Base-by-base conservation (phyloP, 164 flowering plant species). In the Liquidambar formosana region DNA sequence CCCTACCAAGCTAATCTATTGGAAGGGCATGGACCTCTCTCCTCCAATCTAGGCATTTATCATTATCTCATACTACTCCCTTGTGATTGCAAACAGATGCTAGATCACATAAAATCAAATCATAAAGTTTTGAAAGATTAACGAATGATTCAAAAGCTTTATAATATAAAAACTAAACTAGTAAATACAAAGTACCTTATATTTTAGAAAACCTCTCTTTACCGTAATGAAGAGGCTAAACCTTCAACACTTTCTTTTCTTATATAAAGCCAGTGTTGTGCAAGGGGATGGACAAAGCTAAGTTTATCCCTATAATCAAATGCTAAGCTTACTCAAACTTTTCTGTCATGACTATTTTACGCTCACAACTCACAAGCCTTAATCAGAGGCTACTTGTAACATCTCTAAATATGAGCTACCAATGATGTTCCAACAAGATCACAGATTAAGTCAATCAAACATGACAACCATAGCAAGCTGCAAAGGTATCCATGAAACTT, bases 401-500 rank as follows among this genome's bases (percentile, higher is more conserved):
- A 0, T 49, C 53, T 49, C 53, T 33, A 13, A 5, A 49, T 0
- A 0, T 15, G 53, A n/a, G 8, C 6, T n/a, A 49, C 53, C n/a
- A 16, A 16, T 0, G 16, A 49, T 8, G 8, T 57, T 23, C 2
- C 41, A 57, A 23, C 60, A 19, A 54, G 23, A 9, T 9, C 48
- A 10, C 10, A 33, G 12, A 19, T 61, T 18, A 19, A 19, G 25
- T 2, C 25, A 61, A 68, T 41, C 12, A 18, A 45, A 13, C 27
- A 70, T 4, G 15, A n/a, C 47, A 65, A 28, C 23, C 10, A 43
- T 25, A 41, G 61, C n/a, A 67, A 23, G 27, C 27, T 28, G 28
- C 22, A 16, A 10, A 65, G 65, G 23, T 43, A 57, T 38, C 46
- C 69, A 64, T 57, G 72, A 8, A 28, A 16, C 56, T 45, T n/a